Evolutionary conservation across 257 asterid species (phyloP), one percentile per base, ranked within the genome.

Genomic region (Sherardia arvensis): DNA sequence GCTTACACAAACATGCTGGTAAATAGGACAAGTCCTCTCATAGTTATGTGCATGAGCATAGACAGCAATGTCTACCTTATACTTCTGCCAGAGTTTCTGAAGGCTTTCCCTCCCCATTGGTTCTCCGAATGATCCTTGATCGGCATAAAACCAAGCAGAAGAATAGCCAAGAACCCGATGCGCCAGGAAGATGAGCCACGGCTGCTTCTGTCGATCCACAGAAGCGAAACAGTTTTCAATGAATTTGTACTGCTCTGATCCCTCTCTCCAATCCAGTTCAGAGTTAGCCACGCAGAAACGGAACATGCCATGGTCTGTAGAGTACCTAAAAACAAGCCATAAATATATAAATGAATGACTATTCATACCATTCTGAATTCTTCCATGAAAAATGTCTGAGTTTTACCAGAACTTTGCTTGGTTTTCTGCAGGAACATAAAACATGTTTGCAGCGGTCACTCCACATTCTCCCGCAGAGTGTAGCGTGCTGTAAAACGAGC

Each of bases 401-500:
- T n/a, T n/a, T 68, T 80, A 91, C 98, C 98, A 88, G 80, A 88
- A 91, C 29, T 91, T 91, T 60, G 86, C 96, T 73, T 95, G 81
- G 68, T 91, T 91, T 66, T 91, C 95, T 34, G 98, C 87, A 68
- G 98, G 98, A 71, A 82, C 87, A n/a, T 69, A 91, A 61, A 88
- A 91, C 89, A 86, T 81, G n/a, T 83, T 81, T 66, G 84, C 86
- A 49, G 94, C 95, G 48, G 71, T 63, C 63, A 91, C 98, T 30
- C 98, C 98, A 74, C 96, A 91, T 71, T 91, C 98, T 74, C 98
- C 98, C n/a, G 96, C 98, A 0, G 98, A 91, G 71, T 91, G 95
- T 75, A 51, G 54, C 73, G 15, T 83, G 33, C 76, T 84, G 27
- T 91, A 91, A 68, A 91, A 91, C 4, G 96, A 91, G 26, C 98